A percentile compares a stretch with the other conserved stretches of the same genome.
Conservation (phyloP, 139 green algal species). For the Coccomyxa sp. region DNA sequence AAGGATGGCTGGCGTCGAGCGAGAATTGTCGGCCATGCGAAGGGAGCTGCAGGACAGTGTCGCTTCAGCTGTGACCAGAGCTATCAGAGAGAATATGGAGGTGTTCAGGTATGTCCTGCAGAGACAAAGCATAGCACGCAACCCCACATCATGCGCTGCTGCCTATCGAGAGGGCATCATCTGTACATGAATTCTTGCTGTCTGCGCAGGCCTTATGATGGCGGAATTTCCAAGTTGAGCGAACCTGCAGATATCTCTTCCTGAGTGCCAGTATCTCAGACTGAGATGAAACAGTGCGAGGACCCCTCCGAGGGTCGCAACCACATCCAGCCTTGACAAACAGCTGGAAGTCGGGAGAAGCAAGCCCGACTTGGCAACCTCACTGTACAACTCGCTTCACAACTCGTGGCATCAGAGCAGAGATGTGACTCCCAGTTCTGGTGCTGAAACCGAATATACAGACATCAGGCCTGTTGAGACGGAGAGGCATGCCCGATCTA, state of each 20-base stretch:
- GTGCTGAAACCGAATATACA: not conserved
- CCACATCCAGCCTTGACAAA: not conserved
- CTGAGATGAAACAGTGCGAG: not conserved
- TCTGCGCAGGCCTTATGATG: not conserved
- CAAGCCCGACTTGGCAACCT: not conserved
- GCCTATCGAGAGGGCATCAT: not conserved
- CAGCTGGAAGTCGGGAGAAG: not conserved
- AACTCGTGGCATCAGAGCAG: not conserved
- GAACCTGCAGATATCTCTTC: not conserved
- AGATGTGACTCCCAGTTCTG: not conserved
- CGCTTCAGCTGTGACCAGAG: not conserved
- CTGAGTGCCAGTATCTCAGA: not conserved
- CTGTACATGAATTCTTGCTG: not conserved
- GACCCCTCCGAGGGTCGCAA: not conserved
- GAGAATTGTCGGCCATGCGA: not conserved
- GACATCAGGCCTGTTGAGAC: not conserved
- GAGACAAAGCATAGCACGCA: not conserved
- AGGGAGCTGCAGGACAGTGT: not conserved
- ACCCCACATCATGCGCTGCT: not conserved
- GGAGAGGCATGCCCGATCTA: not conserved
- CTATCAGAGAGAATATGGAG: slow-evolving; percentile 1
- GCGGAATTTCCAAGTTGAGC: not conserved
- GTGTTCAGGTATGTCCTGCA: not conserved
- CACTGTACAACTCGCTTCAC: not conserved
- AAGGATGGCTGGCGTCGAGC: not conserved